Evolutionary conservation across 257 asterid genomes (phyloP).

Genomic region (Scutellaria baicalensis): DNA sequence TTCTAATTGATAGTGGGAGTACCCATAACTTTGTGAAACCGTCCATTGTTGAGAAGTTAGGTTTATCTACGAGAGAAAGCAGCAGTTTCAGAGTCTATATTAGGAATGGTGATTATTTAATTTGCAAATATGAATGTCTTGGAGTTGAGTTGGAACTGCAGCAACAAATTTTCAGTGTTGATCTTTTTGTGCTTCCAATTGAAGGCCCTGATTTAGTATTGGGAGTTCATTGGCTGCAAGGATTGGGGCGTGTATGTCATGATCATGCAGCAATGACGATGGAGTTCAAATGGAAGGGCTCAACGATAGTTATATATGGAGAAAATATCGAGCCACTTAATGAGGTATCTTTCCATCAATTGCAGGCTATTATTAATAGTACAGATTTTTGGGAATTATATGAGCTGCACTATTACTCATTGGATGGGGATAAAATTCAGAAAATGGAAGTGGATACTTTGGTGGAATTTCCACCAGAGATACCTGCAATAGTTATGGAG

Average conservation of each 20-base stretch:
- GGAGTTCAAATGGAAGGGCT: background rate
- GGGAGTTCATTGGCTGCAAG: background rate
- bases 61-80: background rate
- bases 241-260: background rate
- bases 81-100: background rate
- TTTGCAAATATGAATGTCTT: background rate
- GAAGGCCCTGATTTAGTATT: background rate
- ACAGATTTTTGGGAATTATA: background rate
- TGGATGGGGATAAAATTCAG: too few species aligned
- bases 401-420: background rate
- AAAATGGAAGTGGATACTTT: too few species aligned
- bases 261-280: background rate
- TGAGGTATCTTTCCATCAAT: background rate
- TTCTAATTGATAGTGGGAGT: background rate
- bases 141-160: background rate
- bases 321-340: too few species aligned
- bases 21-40: background rate
- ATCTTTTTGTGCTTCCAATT: background rate
- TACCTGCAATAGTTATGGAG: background rate
- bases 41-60: background rate
- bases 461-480: too few species aligned
- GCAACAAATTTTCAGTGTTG: background rate
- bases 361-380: background rate
- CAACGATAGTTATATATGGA: background rate
- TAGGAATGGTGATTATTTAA: background rate